phyloP scores from a whole-genome alignment of 768 basidiomycete species.

The Baorangia bicolor region DNA sequence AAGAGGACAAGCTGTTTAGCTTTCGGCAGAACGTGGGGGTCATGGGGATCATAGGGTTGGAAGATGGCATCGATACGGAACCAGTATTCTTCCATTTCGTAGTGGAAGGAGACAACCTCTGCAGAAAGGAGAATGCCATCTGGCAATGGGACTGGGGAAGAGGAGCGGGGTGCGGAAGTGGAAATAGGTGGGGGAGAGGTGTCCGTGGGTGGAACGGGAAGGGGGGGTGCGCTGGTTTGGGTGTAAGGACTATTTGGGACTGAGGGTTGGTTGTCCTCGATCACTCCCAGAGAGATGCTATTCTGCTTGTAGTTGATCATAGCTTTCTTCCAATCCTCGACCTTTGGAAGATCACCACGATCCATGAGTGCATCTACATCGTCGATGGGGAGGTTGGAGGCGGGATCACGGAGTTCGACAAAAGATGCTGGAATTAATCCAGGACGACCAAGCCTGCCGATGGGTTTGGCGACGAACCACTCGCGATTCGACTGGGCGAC shows the following conservation, averaged over 20 bases:
- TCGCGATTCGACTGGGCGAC: constrained; percentile 99
- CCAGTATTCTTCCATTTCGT: constrained; percentile 96
- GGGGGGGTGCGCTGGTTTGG: constrained; percentile 18
- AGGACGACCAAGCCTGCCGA: constrained; percentile 90
- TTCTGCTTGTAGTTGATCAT: constrained; percentile 95
- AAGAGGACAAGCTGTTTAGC: constrained; percentile 85
- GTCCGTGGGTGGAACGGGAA: constrained; percentile 1
- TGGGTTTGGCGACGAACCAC: constrained; percentile 99
- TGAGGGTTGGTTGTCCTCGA: constrained; percentile 60
- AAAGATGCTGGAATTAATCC: constrained; percentile 97
- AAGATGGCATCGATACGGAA: constrained; percentile 91
- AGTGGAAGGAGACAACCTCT: constrained; percentile 94
- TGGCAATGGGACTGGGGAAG: constrained; percentile 54
- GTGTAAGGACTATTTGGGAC: constrained; percentile 45
- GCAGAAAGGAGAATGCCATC: constrained; percentile 85
- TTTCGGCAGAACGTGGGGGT: constrained; percentile 54
- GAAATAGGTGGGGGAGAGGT: constrained; percentile 7
- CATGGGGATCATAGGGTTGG: constrained; percentile 73
- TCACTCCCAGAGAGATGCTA: constrained; percentile 90
- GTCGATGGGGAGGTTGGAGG: constrained; percentile 73
- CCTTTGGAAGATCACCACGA: constrained; percentile 83
- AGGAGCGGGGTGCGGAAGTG: constrained; percentile 31
- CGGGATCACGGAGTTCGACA: constrained; percentile 93
- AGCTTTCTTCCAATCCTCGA: constrained; percentile 99
- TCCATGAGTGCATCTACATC: constrained; percentile 82